Base-by-base conservation (phyloP, 371 early-diverging fungal genomes). In the Actinomucor elegans region DNA sequence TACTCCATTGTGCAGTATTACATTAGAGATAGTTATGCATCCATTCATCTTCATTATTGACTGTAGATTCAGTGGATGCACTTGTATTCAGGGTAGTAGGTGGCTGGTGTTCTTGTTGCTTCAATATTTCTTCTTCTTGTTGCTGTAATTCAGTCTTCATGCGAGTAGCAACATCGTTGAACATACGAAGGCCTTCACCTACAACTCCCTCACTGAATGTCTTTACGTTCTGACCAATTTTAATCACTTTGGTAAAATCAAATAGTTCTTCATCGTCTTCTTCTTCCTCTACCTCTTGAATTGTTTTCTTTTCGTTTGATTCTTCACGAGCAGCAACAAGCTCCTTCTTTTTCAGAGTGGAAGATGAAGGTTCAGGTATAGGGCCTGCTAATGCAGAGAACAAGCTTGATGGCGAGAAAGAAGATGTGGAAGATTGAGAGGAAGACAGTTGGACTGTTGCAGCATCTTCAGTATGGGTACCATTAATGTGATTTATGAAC, bases 221-320 rank as follows among this genome's bases (percentile, higher is more conserved):
- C 14, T 59, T 62, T 1, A 73, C 53, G 21, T 64, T 68, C 35
- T 68, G 67, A n/a, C 73, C 73, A 48, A 75, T 61, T 26, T 70
- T 62, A 32, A 72, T 40, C 17, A 75, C 64, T 43, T 72, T 73
- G 9, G 55, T 62, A 48, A 76, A 70, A 47, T 73, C 73, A 62
- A 76, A 76, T 20, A 70, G 24, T 1, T 70, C 71, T 26, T 71
- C 71, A 1, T 47, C 57, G 0, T 61, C 60, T 2, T 64, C 64
- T 14, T 66, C 61, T 14, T 55, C 57, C 5, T 64, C 56, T 11
- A 48, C 61, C 10, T 37, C 52, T 24, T 34, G 34, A 24, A 32
- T 48, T 24, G 12, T 11, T 47, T 28, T 41, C 23, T 41, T 41
- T 2, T 23, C 23, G 20, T 5, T 26, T 4, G 11, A n/a, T n/a